Conservation (phyloP, 2,329 filamentous ascomycete genomes). For the Cryphonectria japonica region DNA sequence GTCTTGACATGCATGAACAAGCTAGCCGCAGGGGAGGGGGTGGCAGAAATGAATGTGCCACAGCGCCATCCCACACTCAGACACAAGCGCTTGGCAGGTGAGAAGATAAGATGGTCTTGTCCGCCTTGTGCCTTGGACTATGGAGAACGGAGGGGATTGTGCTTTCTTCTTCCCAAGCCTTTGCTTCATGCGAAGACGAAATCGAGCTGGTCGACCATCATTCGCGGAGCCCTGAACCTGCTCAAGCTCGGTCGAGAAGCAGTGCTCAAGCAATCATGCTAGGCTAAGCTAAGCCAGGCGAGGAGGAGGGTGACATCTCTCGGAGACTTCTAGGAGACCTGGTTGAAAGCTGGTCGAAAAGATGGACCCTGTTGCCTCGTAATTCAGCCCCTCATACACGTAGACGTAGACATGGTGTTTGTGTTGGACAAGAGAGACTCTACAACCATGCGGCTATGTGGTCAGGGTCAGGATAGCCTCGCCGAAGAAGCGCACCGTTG, state of each 20-base stretch:
- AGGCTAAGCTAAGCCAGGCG: not conserved
- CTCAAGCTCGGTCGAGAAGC: not conserved
- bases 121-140: not conserved
- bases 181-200: not conserved
- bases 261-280: too few species aligned
- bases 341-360: not conserved
- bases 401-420: not conserved
- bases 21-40: constrained; percentile 30
- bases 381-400: not conserved
- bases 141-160: not conserved
- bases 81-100: constrained; percentile 15
- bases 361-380: not conserved
- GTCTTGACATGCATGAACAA: constrained; percentile 18
- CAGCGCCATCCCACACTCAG: constrained; percentile 16
- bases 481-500: not conserved
- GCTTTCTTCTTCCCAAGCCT: not conserved
- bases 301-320: not conserved
- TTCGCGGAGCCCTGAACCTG: not conserved
- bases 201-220: not conserved
- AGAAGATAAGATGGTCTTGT: not conserved
- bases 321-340: not conserved
- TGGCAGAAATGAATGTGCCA: constrained; percentile 16
- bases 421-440: not conserved
- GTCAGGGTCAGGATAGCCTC: constrained; percentile 5
- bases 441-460: not conserved